Conservation (phyloP, 768 basidiomycete species). For the Phylloporus arenicola region DNA sequence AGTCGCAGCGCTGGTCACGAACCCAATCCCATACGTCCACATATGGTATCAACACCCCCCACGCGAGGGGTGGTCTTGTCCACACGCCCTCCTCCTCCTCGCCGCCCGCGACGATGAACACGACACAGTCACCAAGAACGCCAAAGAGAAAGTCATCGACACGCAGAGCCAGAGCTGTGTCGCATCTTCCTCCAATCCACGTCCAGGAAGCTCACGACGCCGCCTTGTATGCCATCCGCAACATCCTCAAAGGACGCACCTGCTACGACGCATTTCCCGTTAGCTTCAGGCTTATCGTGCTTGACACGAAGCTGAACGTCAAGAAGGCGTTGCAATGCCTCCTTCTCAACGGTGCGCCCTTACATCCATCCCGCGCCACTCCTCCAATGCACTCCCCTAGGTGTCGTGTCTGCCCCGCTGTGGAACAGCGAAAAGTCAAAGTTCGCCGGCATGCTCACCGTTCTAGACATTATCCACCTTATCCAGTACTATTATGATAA, state of each 20-base stretch:
- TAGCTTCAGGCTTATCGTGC: conserved; percentile 91
- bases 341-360: conserved; percentile 60
- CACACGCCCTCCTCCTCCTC: not conserved
- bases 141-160: conserved; percentile 54
- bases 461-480: conserved; percentile 98
- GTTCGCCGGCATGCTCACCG: conserved; percentile 98
- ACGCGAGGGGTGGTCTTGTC: conserved; percentile 5
- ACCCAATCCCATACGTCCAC: conserved; percentile 9
- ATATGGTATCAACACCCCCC: conserved; percentile 17
- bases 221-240: conserved; percentile 65
- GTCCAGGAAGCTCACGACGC: conserved; percentile 61
- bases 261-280: conserved; percentile 98
- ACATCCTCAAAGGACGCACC: conserved; percentile 77
- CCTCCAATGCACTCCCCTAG: conserved; percentile 35
- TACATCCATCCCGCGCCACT: not conserved
- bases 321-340: conserved; percentile 91
- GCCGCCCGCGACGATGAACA: conserved; percentile 32
- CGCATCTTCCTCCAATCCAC: conserved; percentile 51
- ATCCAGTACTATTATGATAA: conserved; percentile 98
- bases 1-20: conserved; percentile 5
- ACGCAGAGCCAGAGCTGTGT: conserved; percentile 48
- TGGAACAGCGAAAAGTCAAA: conserved; percentile 94
- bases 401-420: conserved; percentile 94
- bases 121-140: conserved; percentile 44
- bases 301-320: conserved; percentile 93